phyloP scores from a whole-genome alignment of 768 basidiomycete species.

The Lentinula edodes region DNA sequence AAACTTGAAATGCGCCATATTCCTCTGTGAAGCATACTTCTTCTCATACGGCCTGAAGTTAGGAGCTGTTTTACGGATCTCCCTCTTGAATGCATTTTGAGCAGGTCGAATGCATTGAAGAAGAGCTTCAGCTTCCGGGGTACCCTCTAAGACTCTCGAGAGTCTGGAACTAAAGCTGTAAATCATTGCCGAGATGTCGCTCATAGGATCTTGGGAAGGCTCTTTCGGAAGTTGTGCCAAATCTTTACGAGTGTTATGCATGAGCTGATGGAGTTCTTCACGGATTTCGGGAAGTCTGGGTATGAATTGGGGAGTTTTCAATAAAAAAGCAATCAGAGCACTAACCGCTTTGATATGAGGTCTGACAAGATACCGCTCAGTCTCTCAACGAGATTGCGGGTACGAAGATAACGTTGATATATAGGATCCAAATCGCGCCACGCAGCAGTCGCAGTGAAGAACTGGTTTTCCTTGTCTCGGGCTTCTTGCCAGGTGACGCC shows the following conservation, averaged over 20 bases:
- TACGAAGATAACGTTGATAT: conserved; percentile 51
- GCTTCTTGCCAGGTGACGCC: conserved; percentile 60
- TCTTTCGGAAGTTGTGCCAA: conserved; percentile 36
- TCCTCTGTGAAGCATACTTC: conserved; percentile 8
- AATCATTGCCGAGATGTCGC: conserved; percentile 49
- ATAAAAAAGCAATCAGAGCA: background rate
- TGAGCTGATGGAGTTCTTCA: conserved; percentile 45
- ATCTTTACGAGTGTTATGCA: conserved; percentile 29
- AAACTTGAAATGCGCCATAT: conserved; percentile 22
- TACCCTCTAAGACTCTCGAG: conserved; percentile 41
- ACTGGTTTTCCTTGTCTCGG: conserved; percentile 47
- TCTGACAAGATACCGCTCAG: conserved; percentile 59
- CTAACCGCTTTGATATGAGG: conserved; percentile 50
- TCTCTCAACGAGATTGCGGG: conserved; percentile 47
- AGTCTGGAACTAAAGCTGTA: conserved; percentile 43
- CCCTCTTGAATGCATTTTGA: conserved; percentile 39
- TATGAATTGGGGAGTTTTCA: conserved; percentile 9
- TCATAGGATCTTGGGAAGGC: conserved; percentile 50
- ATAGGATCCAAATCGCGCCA: conserved; percentile 50
- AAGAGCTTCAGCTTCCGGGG: conserved; percentile 45
- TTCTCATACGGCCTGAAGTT: conserved; percentile 47
- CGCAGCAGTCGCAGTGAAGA: conserved; percentile 44
- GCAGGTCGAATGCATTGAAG: conserved; percentile 49
- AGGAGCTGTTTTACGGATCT: conserved; percentile 51
- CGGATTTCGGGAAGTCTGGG: conserved; percentile 58